phyloP scores from a whole-genome alignment of 2,329 filamentous ascomycete species.

The Colletotrichum orchidophilum region DNA sequence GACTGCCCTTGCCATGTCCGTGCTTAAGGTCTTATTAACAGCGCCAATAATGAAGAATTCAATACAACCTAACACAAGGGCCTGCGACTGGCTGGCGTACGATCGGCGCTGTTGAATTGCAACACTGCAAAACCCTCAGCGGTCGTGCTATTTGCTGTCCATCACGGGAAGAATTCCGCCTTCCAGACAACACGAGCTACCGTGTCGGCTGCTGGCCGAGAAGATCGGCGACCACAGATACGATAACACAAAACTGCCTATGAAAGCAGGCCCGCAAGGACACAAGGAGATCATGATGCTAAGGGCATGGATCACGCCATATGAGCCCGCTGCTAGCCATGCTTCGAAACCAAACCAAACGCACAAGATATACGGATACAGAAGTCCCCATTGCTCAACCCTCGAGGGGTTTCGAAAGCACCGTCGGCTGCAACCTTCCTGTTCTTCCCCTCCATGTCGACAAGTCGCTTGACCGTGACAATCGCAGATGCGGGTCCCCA shows the following conservation, averaged over 20 bases:
- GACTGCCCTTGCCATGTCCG: constrained; percentile 11
- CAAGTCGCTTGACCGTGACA: background rate
- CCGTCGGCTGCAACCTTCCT: constrained; percentile 14
- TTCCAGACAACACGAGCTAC: background rate
- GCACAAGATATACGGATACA: background rate
- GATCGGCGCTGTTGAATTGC: constrained; percentile 19
- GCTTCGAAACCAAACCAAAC: constrained; percentile 27
- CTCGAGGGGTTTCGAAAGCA: constrained; percentile 7
- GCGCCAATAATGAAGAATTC: background rate
- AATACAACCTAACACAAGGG: background rate
- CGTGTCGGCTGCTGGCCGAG: background rate
- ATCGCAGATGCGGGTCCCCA: background rate
- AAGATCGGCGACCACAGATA: background rate
- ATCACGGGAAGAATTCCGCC: background rate
- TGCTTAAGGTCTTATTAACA: constrained; percentile 12
- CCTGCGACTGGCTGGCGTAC: constrained; percentile 21
- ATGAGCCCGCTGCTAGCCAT: background rate
- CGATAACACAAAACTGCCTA: background rate
- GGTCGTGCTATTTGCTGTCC: background rate
- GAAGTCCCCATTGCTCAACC: background rate
- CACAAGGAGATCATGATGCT: constrained; percentile 1
- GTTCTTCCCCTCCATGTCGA: background rate
- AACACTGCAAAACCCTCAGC: background rate
- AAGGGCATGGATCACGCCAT: constrained; percentile 12
- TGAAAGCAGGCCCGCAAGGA: background rate